Base-by-base conservation (phyloP, 176 grass and related monocot species). In the Triticum monococcum region DNA sequence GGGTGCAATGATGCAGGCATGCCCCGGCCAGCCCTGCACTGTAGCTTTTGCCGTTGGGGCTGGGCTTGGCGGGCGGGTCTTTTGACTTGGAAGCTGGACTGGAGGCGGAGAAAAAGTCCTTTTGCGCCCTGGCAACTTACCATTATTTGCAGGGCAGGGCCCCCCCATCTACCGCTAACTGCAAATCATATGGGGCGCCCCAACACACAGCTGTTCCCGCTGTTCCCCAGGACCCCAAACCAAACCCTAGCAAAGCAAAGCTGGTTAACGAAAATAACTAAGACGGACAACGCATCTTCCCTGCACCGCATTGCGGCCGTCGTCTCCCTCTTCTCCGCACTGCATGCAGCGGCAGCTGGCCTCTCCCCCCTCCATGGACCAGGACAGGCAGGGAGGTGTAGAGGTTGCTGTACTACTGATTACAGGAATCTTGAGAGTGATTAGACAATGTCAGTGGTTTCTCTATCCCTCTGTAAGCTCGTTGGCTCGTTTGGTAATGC, bases 151-250 rank as follows among this genome's bases (percentile, higher is more conserved):
- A 83, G 65, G 52, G 41, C 71, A 72, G 57, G 31, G 0, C 74
- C 69, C 18, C 3, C 75, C 5, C n/a, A n/a, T 37, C 4, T 22
- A 0, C 17, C 74, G 63, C 72, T 46, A 75, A 24, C 72, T 57
- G 80, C 73, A 64, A 83, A 79, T 87, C 80, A 79, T 87, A 83
- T 87, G 61, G 45, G 50, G 23, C 33, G 36, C 46, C 46, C 33
- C 7, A 64, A 22, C 67, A 57, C 32, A 90, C 89, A 90, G 84
- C 89, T 87, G 89, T 56, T 79, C 3, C 54, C 54, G 89, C 80
- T 90, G 89, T 90, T 90, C 66, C 89, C 84, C 57, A 90, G 79
- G 89, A 66, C 89, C 57, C 71, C 79, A 56, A 83, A 54, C 40
- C 40, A 22, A 22, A 2, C 40, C 9, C 31, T 69, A 68, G 7